A percentile compares a stretch with the other conserved stretches of the same genome.
Conservation (phyloP, 2,329 filamentous ascomycete species). For the Aschersonia sp. region DNA sequence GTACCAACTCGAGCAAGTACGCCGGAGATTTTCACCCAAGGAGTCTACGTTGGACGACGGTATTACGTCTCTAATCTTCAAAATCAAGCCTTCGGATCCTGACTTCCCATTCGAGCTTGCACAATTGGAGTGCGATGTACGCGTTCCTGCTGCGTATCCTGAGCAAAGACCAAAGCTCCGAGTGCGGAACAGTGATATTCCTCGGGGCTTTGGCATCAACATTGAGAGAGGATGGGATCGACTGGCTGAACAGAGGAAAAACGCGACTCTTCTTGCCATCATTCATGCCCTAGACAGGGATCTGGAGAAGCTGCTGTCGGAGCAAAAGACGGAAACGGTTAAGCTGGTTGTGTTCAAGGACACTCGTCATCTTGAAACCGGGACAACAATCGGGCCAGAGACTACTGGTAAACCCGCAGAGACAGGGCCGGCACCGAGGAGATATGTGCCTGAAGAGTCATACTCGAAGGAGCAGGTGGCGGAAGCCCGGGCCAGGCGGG, state of each 20-base stretch:
- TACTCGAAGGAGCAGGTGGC: constrained; percentile 45
- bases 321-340: constrained; percentile 56
- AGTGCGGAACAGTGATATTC: constrained; percentile 55
- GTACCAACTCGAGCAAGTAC: constrained; percentile 62
- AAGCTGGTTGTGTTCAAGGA: constrained; percentile 52
- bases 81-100: constrained; percentile 59
- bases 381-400: constrained; percentile 1
- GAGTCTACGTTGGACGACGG: constrained; percentile 28
- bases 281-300: constrained; percentile 59
- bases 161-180: constrained; percentile 39
- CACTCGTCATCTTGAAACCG: constrained; percentile 27
- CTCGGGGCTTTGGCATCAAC: constrained; percentile 59
- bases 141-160: constrained; percentile 51
- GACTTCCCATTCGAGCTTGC: constrained; percentile 72
- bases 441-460: constrained; percentile 28
- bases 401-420: constrained; percentile 1
- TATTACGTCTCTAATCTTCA: constrained; percentile 46
- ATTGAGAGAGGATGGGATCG: constrained; percentile 60
- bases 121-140: constrained; percentile 51
- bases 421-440: constrained; percentile 6
- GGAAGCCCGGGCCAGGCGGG: constrained; percentile 47
- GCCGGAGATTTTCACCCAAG: constrained; percentile 44
- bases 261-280: constrained; percentile 46
- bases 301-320: constrained; percentile 53
- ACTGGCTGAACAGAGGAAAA: constrained; percentile 40